Percentiles rank a stretch among this genome's conserved stretches.
Evolutionary conservation across 495 filamentous ascomycete species (phyloP).

Genomic region (Neurospora sp.): DNA sequence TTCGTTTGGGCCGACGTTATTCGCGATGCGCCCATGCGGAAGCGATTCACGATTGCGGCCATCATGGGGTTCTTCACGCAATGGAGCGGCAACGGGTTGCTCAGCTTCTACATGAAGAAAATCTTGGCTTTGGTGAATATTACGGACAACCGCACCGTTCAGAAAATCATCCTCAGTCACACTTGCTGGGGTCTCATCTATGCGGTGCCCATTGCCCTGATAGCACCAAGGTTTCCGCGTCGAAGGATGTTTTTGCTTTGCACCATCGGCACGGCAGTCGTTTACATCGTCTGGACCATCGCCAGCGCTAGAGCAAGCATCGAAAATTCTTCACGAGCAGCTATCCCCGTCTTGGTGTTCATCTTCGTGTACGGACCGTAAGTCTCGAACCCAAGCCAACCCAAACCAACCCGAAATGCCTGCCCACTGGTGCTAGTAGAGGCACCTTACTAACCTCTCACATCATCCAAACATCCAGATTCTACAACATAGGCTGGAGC

Average conservation of each 20-base stretch:
- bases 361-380: slow-evolving; percentile 48
- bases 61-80: slow-evolving; percentile 46
- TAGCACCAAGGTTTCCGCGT: slow-evolving; percentile 38
- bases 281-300: slow-evolving; percentile 48
- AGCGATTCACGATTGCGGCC: slow-evolving; percentile 38
- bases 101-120: slow-evolving; percentile 31
- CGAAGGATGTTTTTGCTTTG: slow-evolving; percentile 44
- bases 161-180: slow-evolving; percentile 44
- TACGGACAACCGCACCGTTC: slow-evolving; percentile 28
- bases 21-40: slow-evolving; percentile 38
- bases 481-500: slow-evolving; percentile 57
- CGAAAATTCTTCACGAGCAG: slow-evolving; percentile 31
- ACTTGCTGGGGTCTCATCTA: slow-evolving; percentile 46
- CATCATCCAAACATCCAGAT: slow-evolving; percentile 3
- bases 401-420: neutral
- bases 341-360: slow-evolving; percentile 46
- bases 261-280: slow-evolving; percentile 35
- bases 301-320: slow-evolving; percentile 39
- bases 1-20: slow-evolving; percentile 44
- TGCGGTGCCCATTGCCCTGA: slow-evolving; percentile 39
- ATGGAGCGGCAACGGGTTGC: slow-evolving; percentile 45
- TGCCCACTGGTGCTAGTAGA: neutral
- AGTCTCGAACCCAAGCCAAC: neutral
- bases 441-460: neutral
- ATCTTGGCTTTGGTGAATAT: slow-evolving; percentile 35